Evolutionary conservation across 75 land plant species (phyloP).

Genomic region (Pinus tabuliformis): DNA sequence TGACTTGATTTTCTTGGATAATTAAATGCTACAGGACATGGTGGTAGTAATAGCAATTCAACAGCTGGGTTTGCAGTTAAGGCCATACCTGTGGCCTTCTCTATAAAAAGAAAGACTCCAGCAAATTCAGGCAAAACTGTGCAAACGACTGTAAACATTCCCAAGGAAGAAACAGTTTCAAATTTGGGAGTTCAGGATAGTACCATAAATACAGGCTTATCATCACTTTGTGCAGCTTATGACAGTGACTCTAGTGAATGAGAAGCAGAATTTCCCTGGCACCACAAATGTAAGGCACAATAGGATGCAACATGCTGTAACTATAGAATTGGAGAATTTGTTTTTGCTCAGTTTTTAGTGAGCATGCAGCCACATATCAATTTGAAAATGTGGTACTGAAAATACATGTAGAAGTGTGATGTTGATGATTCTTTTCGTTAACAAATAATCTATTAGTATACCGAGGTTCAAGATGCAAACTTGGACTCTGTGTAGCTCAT

Average conservation of each 20-base stretch:
- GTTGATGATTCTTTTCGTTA: too few relatives aligned
- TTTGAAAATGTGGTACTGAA: too few relatives aligned
- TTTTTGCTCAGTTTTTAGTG: too few relatives aligned
- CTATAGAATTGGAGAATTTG: too few relatives aligned
- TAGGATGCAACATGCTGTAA: too few relatives aligned
- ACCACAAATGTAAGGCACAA: too few relatives aligned
- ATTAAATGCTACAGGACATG: neutral
- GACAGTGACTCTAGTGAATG: constrained; percentile 4
- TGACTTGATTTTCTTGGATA: neutral
- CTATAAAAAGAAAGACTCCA: neutral
- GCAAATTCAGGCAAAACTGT: neutral
- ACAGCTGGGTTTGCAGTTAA: constrained; percentile 6
- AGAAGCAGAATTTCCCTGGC: neutral
- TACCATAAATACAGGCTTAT: neutral
- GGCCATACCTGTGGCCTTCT: neutral
- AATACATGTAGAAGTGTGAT: too few relatives aligned
- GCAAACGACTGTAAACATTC: neutral
- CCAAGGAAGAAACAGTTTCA: neutral
- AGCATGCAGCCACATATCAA: too few relatives aligned
- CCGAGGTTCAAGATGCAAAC: too few relatives aligned
- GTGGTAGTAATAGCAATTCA: neutral
- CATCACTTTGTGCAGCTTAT: constrained; percentile 9
- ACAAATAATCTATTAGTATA: too few relatives aligned
- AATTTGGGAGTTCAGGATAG: neutral
- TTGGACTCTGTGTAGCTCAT: too few relatives aligned